Evolutionary conservation across 768 basidiomycete species (phyloP).

Genomic region (Psilocybe tampanensis): DNA sequence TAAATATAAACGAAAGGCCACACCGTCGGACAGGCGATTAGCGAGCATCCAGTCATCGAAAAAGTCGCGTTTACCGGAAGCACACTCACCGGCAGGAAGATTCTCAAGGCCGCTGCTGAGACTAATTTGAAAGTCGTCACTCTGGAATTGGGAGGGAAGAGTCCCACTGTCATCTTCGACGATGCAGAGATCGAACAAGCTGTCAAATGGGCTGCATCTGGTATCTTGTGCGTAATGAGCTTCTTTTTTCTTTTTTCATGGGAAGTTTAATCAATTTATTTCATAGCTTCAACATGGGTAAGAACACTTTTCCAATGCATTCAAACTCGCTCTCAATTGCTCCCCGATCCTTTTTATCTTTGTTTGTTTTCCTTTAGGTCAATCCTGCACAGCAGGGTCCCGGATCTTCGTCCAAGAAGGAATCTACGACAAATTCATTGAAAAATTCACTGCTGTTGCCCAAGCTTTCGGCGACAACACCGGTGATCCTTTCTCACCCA

Average conservation of each 20-base stretch:
- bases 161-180: slow-evolving; percentile 71
- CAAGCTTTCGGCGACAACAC: slow-evolving; percentile 48
- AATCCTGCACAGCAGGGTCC: slow-evolving; percentile 78
- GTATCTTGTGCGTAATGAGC: slow-evolving; percentile 68
- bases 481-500: slow-evolving; percentile 62
- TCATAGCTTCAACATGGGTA: slow-evolving; percentile 31
- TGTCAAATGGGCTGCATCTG: slow-evolving; percentile 69
- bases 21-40: slow-evolving; percentile 70
- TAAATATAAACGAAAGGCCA: too few species aligned
- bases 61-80: slow-evolving; percentile 89
- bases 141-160: slow-evolving; percentile 82
- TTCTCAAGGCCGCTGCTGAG: slow-evolving; percentile 79
- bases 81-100: slow-evolving; percentile 74
- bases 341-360: slow-evolving; percentile 20
- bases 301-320: not conserved
- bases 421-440: slow-evolving; percentile 78
- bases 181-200: slow-evolving; percentile 75
- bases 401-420: slow-evolving; percentile 78
- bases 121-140: slow-evolving; percentile 86
- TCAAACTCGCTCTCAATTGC: not conserved
- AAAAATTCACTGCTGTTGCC: slow-evolving; percentile 53
- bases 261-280: not conserved
- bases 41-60: slow-evolving; percentile 69
- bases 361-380: slow-evolving; percentile 50
- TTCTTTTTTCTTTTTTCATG: not conserved